phyloP scores from a whole-genome alignment of 2,329 filamentous ascomycete species.

The Aspergillus quadrilineatus region DNA sequence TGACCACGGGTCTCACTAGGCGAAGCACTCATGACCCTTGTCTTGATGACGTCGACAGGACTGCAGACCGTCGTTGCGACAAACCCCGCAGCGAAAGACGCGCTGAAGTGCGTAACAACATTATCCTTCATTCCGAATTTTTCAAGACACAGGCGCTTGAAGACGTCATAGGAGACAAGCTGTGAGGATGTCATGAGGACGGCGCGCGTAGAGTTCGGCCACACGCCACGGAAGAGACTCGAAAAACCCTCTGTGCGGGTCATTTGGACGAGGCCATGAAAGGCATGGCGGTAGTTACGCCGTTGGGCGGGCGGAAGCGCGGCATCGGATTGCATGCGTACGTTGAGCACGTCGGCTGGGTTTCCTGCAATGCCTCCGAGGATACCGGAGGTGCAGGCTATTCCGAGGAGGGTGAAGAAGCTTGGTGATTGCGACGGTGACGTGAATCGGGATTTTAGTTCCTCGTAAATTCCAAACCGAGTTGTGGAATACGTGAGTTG shows the following conservation, averaged over 20 bases:
- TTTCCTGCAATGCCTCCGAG: conserved; percentile 88
- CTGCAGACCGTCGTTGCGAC: conserved; percentile 67
- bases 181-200: conserved; percentile 67
- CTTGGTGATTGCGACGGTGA: conserved; percentile 57
- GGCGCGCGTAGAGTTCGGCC: conserved; percentile 62
- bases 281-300: conserved; percentile 83
- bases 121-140: conserved; percentile 55
- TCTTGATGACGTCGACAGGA: conserved; percentile 67
- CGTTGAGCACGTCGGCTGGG: conserved; percentile 93
- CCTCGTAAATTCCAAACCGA: conserved; percentile 94
- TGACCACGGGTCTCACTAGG: conserved; percentile 42
- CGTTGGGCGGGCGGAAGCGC: conserved; percentile 70
- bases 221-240: conserved; percentile 75
- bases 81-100: conserved; percentile 63
- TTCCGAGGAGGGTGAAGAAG: conserved; percentile 73
- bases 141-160: conserved; percentile 58
- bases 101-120: conserved; percentile 61
- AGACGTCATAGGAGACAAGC: conserved; percentile 62
- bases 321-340: conserved; percentile 94
- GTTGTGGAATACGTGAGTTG: conserved; percentile 96
- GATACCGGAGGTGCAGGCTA: conserved; percentile 81
- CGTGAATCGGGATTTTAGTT: conserved; percentile 73
- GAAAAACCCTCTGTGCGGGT: conserved; percentile 74
- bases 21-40: conserved; percentile 61
- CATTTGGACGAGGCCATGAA: conserved; percentile 86